Conservation (phyloP, 2,329 filamentous ascomycete species). For the Drechslerella coelobrocha region DNA sequence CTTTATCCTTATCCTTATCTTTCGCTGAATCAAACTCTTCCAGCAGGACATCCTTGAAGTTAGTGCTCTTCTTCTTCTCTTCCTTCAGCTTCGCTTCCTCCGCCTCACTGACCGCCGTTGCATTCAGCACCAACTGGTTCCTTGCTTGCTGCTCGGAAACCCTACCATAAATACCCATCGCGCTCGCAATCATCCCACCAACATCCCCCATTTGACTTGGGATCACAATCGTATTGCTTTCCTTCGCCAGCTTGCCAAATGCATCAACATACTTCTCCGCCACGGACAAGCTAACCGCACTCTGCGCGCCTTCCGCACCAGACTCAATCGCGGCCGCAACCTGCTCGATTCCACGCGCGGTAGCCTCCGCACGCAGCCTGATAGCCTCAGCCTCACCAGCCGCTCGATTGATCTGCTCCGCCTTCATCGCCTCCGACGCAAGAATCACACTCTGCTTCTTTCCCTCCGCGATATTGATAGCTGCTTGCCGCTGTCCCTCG, state of each 20-base stretch:
- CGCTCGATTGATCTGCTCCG: slow-evolving; percentile 92
- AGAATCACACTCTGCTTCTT: slow-evolving; percentile 96
- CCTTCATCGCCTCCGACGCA: slow-evolving; percentile 86
- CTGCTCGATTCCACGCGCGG: slow-evolving; percentile 84
- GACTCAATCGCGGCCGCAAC: slow-evolving; percentile 77
- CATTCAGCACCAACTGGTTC: slow-evolving; percentile 60
- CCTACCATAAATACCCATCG: slow-evolving; percentile 93
- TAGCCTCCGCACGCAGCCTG: slow-evolving; percentile 80
- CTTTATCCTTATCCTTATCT: slow-evolving; percentile 47
- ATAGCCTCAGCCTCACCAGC: slow-evolving; percentile 95
- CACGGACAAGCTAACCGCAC: slow-evolving; percentile 83
- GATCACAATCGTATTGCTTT: slow-evolving; percentile 93
- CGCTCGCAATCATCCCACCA: slow-evolving; percentile 93
- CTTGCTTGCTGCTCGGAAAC: slow-evolving; percentile 81
- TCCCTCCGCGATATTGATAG: slow-evolving; percentile 98
- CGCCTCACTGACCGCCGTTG: slow-evolving; percentile 61
- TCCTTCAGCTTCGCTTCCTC: slow-evolving; percentile 56
- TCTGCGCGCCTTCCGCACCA: slow-evolving; percentile 77
- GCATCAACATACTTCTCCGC: slow-evolving; percentile 98
- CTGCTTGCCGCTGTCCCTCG: slow-evolving; percentile 93
- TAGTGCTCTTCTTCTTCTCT: slow-evolving; percentile 50
- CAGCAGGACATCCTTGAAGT: slow-evolving; percentile 53
- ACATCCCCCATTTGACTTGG: slow-evolving; percentile 97
- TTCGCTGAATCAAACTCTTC: slow-evolving; percentile 48
- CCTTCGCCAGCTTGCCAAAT: slow-evolving; percentile 88